A percentile compares a stretch with the other conserved stretches of the same genome.
Conservation (phyloP, 352 stramenopile species). For the Halophytophthora batemanensis region DNA sequence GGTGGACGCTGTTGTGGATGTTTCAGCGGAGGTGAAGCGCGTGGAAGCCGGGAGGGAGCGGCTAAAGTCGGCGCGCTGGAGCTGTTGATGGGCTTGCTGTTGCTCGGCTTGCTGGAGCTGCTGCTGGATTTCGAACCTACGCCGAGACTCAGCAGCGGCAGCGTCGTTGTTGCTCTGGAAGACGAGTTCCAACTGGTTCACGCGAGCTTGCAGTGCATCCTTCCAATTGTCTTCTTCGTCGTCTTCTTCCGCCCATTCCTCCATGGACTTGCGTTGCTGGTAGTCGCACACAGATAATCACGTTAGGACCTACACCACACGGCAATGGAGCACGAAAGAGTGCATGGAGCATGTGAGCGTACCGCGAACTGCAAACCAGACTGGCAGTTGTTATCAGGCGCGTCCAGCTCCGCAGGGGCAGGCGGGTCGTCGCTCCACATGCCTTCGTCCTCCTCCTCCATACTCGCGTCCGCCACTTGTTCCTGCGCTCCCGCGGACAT, state of each 20-base stretch:
- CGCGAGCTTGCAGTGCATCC: constrained; percentile 69
- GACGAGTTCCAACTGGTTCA: constrained; percentile 71
- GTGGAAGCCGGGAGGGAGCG: constrained; percentile 17
- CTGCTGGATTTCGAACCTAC: constrained; percentile 12
- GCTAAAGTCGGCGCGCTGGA: constrained; percentile 13
- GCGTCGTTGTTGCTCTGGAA: constrained; percentile 39
- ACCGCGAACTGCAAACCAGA: constrained; percentile 28
- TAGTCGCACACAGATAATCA: not conserved
- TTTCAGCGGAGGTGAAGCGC: not conserved
- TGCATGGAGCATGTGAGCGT: constrained; percentile 8
- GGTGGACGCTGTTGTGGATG: not conserved
- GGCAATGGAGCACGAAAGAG: too few species aligned
- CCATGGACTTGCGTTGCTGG: constrained; percentile 56
- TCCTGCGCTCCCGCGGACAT: not conserved
- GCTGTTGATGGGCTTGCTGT: constrained; percentile 4
- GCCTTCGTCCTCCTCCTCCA: constrained; percentile 37
- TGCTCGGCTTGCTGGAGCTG: constrained; percentile 9
- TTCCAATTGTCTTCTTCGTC: constrained; percentile 82
- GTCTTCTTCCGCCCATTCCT: constrained; percentile 74
- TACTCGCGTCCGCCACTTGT: constrained; percentile 9
- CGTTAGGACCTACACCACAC: too few species aligned
- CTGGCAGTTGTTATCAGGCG: constrained; percentile 16
- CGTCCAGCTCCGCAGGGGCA: constrained; percentile 8
- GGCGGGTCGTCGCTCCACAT: constrained; percentile 51
- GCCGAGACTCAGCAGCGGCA: constrained; percentile 12